Evolutionary conservation across 2,329 filamentous ascomycete species (phyloP).

Genomic region (Exophiala sp.): DNA sequence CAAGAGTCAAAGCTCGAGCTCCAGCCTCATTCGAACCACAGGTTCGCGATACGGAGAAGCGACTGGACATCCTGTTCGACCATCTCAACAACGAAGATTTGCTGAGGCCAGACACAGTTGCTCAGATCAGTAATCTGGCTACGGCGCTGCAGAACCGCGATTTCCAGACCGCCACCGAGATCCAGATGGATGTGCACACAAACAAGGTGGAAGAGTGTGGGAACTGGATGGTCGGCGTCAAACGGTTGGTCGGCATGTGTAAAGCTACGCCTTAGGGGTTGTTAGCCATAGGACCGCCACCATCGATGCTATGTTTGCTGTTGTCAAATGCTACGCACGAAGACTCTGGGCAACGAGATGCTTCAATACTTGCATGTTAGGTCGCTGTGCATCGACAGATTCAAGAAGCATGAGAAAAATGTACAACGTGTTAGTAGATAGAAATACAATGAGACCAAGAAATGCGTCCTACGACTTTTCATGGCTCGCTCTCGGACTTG

Average conservation of each 20-base stretch:
- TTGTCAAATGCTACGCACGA: not conserved
- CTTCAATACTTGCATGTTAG: too few relatives aligned
- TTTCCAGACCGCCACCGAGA: constrained; percentile 62
- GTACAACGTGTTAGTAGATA: too few relatives aligned
- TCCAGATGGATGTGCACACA: constrained; percentile 72
- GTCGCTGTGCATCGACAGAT: too few relatives aligned
- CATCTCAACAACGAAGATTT: constrained; percentile 95
- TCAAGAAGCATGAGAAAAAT: too few relatives aligned
- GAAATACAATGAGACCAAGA: too few relatives aligned
- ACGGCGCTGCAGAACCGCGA: constrained; percentile 65
- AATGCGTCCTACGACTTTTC: too few relatives aligned
- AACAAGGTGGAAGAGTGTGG: constrained; percentile 77
- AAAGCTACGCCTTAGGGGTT: constrained; percentile 61
- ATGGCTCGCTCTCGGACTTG: too few relatives aligned
- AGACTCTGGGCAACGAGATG: not conserved
- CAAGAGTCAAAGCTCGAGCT: constrained; percentile 79
- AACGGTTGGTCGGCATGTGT: constrained; percentile 75
- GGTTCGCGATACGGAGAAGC: constrained; percentile 90
- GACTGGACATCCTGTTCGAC: constrained; percentile 89
- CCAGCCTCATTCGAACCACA: constrained; percentile 83
- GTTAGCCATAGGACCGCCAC: not conserved
- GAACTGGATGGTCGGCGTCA: constrained; percentile 83
- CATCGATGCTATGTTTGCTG: not conserved
- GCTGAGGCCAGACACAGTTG: constrained; percentile 67
- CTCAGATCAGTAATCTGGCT: constrained; percentile 50